Percentiles rank a stretch among this genome's conserved stretches.
phyloP scores from a whole-genome alignment of 2,329 filamentous ascomycete genomes.

The Cladobotryum protrusum region DNA sequence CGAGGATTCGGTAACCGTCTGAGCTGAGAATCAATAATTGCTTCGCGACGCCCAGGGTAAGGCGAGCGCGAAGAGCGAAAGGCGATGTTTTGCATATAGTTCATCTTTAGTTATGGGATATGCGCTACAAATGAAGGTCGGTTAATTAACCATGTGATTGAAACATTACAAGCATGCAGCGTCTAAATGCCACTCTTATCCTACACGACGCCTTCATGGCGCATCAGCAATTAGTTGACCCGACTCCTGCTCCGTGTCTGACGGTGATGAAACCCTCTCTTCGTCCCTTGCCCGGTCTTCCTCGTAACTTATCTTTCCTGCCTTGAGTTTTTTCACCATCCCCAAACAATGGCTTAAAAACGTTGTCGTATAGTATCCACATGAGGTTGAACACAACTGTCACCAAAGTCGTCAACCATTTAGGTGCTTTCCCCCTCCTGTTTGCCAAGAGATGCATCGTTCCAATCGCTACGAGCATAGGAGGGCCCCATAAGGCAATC shows the following conservation, averaged over 20 bases:
- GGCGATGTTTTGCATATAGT: too few relatives aligned
- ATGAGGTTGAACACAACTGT: constrained; percentile 45
- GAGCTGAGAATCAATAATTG: background rate
- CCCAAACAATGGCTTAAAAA: constrained; percentile 62
- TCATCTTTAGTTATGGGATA: too few relatives aligned
- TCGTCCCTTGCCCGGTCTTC: constrained; percentile 1
- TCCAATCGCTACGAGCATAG: constrained; percentile 48
- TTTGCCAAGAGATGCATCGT: constrained; percentile 48
- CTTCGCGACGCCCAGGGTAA: background rate
- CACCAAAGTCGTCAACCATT: constrained; percentile 54
- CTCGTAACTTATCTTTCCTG: constrained; percentile 22
- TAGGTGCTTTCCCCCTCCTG: constrained; percentile 59
- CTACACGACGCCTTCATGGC: too few relatives aligned
- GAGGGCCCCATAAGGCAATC: constrained; percentile 46
- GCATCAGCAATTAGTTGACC: too few relatives aligned
- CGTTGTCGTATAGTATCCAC: constrained; percentile 41
- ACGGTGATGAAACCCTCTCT: constrained; percentile 5
- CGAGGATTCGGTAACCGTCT: background rate
- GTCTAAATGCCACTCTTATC: too few relatives aligned
- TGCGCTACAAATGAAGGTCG: too few relatives aligned
- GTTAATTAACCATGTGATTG: too few relatives aligned
- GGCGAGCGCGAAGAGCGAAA: too few relatives aligned
- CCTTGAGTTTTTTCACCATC: constrained; percentile 68
- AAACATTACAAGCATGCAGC: too few relatives aligned
- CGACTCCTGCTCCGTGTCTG: background rate